Evolutionary conservation across 768 basidiomycete species (phyloP).

Genomic region (Leccinum uliginosum): DNA sequence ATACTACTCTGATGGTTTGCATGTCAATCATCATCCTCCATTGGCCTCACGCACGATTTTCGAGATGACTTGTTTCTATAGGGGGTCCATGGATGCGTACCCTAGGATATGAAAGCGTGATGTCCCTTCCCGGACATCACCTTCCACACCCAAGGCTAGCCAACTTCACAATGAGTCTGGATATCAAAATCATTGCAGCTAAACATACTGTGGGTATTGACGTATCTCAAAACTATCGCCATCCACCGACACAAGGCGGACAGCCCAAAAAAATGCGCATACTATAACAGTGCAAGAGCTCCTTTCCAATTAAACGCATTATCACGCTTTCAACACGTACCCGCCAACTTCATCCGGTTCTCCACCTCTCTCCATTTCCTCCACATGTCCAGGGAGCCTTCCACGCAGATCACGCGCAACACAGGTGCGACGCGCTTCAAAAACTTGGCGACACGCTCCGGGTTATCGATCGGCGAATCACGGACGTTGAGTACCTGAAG

Average conservation of each 20-base stretch:
- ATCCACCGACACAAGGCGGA: neutral
- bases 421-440: slow-evolving; percentile 21
- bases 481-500: slow-evolving; percentile 27
- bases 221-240: neutral
- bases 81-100: neutral
- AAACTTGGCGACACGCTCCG: slow-evolving; percentile 24
- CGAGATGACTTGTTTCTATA: neutral
- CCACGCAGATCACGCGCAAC: slow-evolving; percentile 23
- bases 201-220: neutral
- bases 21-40: too few species aligned
- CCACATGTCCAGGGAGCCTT: slow-evolving; percentile 27
- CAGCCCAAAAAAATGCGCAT: neutral
- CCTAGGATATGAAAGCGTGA: neutral
- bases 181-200: neutral
- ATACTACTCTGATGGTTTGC: too few species aligned
- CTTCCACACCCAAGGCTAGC: neutral
- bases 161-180: neutral
- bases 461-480: slow-evolving; percentile 24
- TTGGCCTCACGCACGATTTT: neutral
- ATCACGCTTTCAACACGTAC: neutral
- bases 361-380: slow-evolving; percentile 28
- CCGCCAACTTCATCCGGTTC: slow-evolving; percentile 15
- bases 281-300: slow-evolving; percentile 1
- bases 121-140: neutral
- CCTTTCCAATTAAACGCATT: too few species aligned